phyloP scores from a whole-genome alignment of 371 early-diverging fungal genomes.

The Saksenaea oblongispora region DNA sequence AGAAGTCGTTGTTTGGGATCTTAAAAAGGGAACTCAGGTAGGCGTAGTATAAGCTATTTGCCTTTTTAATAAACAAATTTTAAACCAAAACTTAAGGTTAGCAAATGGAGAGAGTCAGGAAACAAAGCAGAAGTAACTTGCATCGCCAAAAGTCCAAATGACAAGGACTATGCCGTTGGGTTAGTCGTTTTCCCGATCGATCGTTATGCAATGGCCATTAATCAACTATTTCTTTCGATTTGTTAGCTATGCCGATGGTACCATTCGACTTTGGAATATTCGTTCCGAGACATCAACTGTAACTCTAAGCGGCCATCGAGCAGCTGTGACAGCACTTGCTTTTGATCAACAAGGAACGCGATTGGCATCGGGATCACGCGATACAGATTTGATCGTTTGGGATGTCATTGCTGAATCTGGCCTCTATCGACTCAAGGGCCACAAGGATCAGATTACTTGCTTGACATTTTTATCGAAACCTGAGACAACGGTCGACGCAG shows the following conservation, averaged over 20 bases:
- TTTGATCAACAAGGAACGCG: conserved; percentile 80
- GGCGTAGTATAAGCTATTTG: conserved; percentile 6
- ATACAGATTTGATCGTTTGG: conserved; percentile 95
- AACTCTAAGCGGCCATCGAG: conserved; percentile 90
- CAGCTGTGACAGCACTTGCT: conserved; percentile 80
- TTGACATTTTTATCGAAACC: conserved; percentile 51
- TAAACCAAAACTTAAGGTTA: conserved; percentile 38
- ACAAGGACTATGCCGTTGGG: conserved; percentile 80
- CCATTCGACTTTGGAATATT: conserved; percentile 78
- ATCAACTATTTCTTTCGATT: conserved; percentile 24
- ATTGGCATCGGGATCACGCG: conserved; percentile 89
- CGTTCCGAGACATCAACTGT: conserved; percentile 51
- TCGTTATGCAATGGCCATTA: conserved; percentile 4
- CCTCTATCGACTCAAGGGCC: conserved; percentile 87
- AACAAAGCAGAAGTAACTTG: conserved; percentile 82
- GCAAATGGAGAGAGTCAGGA: conserved; percentile 73
- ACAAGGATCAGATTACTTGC: conserved; percentile 90
- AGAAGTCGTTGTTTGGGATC: conserved; percentile 83
- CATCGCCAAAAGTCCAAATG: conserved; percentile 67
- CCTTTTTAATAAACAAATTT: not conserved
- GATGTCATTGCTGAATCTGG: conserved; percentile 92
- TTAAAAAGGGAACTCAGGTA: conserved; percentile 81
- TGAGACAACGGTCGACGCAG: not conserved
- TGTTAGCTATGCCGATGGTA: conserved; percentile 76
- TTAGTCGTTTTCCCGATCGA: conserved; percentile 32